phyloP scores from a whole-genome alignment of 2,329 filamentous ascomycete species.

The Calonectria montana region DNA sequence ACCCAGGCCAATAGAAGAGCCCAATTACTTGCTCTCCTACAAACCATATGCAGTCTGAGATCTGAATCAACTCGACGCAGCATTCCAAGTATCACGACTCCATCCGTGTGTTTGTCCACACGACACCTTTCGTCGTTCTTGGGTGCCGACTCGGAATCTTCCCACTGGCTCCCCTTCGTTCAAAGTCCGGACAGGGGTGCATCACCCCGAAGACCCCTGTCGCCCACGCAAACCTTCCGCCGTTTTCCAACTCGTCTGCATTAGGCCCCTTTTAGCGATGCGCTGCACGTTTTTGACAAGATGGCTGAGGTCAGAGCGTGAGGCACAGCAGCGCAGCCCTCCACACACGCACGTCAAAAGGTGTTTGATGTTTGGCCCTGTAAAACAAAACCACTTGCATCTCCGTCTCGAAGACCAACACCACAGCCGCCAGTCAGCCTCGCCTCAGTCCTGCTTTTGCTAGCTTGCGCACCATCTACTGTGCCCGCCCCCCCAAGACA shows the following conservation, averaged over 20 bases:
- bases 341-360: background rate
- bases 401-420: background rate
- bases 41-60: background rate
- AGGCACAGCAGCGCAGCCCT: constrained; percentile 15
- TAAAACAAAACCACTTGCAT: constrained; percentile 17
- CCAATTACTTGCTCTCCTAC: too few species aligned
- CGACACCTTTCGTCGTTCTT: background rate
- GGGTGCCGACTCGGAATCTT: background rate
- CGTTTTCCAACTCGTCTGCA: constrained; percentile 9
- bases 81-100: background rate
- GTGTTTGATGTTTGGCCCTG: constrained; percentile 15
- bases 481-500: background rate
- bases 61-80: background rate
- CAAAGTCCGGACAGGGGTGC: background rate
- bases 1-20: too few species aligned
- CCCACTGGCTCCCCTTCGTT: background rate
- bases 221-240: constrained; percentile 1
- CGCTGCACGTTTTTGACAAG: constrained; percentile 5
- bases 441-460: background rate
- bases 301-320: background rate
- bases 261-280: constrained; percentile 10
- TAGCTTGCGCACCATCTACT: background rate
- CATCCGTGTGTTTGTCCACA: background rate
- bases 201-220: background rate
- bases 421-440: background rate